Evolutionary conservation across 257 asterid species (phyloP).

Genomic region (Nicotiana otophora): DNA sequence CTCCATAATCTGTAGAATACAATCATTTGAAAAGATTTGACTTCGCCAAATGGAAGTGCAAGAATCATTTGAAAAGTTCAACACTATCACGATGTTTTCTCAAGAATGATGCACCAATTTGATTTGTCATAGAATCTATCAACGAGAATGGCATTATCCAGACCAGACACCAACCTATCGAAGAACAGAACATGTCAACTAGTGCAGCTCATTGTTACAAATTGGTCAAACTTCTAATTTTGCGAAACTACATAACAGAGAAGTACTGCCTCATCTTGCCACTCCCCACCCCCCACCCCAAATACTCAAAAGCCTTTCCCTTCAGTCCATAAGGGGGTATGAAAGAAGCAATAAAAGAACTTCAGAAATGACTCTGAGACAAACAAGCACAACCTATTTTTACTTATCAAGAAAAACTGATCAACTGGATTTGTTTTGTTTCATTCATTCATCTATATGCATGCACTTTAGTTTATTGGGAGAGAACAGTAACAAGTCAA

Average conservation of each 20-base stretch:
- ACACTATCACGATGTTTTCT: conserved; percentile 51
- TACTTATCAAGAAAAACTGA: too few relatives aligned
- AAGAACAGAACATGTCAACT: neutral
- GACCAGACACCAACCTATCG: conserved; percentile 58
- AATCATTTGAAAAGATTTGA: neutral
- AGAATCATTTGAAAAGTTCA: conserved; percentile 1
- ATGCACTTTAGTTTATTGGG: too few relatives aligned
- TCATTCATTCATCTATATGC: too few relatives aligned
- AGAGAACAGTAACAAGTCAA: neutral
- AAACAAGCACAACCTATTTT: too few relatives aligned
- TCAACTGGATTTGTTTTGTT: too few relatives aligned
- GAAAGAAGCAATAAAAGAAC: too few relatives aligned
- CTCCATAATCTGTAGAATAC: neutral
- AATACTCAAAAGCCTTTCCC: neutral
- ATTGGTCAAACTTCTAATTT: neutral
- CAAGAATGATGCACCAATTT: conserved; percentile 88
- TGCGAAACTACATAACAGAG: neutral
- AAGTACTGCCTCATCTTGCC: neutral
- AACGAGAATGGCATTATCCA: conserved; percentile 65
- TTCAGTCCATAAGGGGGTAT: neutral
- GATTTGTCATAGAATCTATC: conserved; percentile 89
- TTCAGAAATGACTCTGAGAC: too few relatives aligned
- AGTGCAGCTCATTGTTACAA: conserved; percentile 6
- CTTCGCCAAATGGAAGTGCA: neutral
- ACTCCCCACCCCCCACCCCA: neutral